Evolutionary conservation across 2,329 filamentous ascomycete species (phyloP).

Genomic region (Apiospora rasikravindrae): DNA sequence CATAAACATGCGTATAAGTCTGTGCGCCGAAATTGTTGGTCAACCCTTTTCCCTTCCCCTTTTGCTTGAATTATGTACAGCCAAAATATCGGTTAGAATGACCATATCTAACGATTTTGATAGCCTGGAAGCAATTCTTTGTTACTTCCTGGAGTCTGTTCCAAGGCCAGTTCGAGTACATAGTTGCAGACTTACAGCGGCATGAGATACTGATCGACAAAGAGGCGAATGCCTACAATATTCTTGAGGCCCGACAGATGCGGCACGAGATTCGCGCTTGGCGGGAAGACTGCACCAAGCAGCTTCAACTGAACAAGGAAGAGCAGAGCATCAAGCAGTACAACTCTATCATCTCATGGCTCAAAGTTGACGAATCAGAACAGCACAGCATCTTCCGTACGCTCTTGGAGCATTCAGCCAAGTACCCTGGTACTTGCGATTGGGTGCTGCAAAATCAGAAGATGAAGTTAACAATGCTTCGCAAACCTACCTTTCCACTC

Average conservation of each 20-base stretch:
- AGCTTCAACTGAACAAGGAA: slow-evolving; percentile 28
- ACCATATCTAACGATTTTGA: background rate
- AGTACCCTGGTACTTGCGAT: slow-evolving; percentile 38
- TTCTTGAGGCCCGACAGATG: slow-evolving; percentile 33
- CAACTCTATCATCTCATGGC: slow-evolving; percentile 33
- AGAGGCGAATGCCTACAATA: slow-evolving; percentile 39
- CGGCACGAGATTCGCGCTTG: slow-evolving; percentile 32
- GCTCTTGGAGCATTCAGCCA: slow-evolving; percentile 30
- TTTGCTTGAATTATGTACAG: no score
- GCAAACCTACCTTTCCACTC: slow-evolving; percentile 27
- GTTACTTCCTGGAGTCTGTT: slow-evolving; percentile 45
- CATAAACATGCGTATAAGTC: slow-evolving; percentile 53
- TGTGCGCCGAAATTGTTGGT: slow-evolving; percentile 41
- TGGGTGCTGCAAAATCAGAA: slow-evolving; percentile 40
- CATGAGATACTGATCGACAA: slow-evolving; percentile 40
- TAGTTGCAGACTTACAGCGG: slow-evolving; percentile 40
- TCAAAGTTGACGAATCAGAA: slow-evolving; percentile 40
- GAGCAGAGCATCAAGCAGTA: slow-evolving; percentile 34
- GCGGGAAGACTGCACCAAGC: slow-evolving; percentile 31
- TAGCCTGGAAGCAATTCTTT: slow-evolving; percentile 44
- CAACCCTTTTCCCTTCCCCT: background rate
- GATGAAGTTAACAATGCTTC: slow-evolving; percentile 35
- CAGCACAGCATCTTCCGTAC: slow-evolving; percentile 38
- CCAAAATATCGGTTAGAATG: no score
- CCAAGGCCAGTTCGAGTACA: slow-evolving; percentile 39